Evolutionary conservation across 2,329 filamentous ascomycete genomes (phyloP), one percentile per base, ranked within the genome.

Genomic region (Penicillium vulpinum): DNA sequence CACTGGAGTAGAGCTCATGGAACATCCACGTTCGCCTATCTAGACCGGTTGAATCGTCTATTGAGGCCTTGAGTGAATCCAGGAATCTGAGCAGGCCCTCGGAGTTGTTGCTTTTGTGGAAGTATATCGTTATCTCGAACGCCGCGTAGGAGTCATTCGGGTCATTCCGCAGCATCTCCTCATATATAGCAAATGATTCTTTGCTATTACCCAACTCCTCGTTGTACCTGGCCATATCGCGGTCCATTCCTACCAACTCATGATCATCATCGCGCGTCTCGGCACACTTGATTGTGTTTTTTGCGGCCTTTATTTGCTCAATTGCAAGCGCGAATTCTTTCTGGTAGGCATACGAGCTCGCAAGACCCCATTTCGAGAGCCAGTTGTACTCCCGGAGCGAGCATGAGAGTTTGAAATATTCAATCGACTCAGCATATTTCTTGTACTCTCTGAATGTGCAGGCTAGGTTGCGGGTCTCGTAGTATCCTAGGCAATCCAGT

Each of bases 401-500:
- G 28, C 51, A 61, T 31, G 60, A 56, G 26, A 53, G 49, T 36
- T 61, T 60, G 45, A 62, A 61, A 36, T 57, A 45, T 39, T 67
- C 58, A 44, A 62, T 60, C 2, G 63, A 58, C 46, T 67, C 59
- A 4, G 53, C 33, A 10, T 45, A 56, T 31, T 60, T 61, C 2
- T 18, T 15, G 39, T 54, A 63, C 13, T 51, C 44, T 18, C 54
- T 46, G 26, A 65, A 40, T 4, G 63, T 65, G 15, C 51, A 39
- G 26, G 64, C 65, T 38, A 69, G 31, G 18, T 65, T 62, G 5
- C 54, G 60, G 10, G 22, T 64, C 38, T 61, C 60, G 11, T 61
- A 51, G 22, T 63, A 63, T 11, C 54, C 52, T 18, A 63, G 29
- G 4, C 18, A 44, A 4, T 60, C 50, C 1, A 62, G 46, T 26